Evolutionary conservation across 345 rosid species (phyloP).

Genomic region (Laguncularia racemosa): DNA sequence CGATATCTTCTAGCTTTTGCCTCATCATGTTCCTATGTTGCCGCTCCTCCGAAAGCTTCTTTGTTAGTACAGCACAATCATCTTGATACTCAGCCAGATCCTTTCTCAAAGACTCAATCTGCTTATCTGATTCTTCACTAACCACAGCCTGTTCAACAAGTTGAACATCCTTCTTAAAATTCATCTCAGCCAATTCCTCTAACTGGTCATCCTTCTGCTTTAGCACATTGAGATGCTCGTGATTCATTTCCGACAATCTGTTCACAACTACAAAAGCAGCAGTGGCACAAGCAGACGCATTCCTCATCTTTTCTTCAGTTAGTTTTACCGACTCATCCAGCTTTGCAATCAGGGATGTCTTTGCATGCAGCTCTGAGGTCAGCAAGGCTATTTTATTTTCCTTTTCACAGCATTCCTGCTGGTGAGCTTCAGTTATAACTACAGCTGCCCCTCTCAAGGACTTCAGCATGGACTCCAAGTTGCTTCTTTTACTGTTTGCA

Average conservation of each 20-base stretch:
- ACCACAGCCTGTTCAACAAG: conserved; percentile 27
- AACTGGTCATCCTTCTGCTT: conserved; percentile 42
- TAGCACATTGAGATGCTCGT: conserved; percentile 29
- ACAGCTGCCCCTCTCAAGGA: conserved; percentile 84
- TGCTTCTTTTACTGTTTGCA: conserved; percentile 54
- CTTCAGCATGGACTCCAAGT: conserved; percentile 73
- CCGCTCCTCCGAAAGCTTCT: conserved; percentile 45
- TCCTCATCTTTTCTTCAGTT: conserved; percentile 34
- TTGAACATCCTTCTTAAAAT: conserved; percentile 32
- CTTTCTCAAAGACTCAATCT: conserved; percentile 31
- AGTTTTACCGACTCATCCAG: conserved; percentile 53
- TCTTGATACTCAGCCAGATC: conserved; percentile 40
- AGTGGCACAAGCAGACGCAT: conserved; percentile 62
- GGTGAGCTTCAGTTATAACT: conserved; percentile 79
- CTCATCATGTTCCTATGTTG: conserved; percentile 34
- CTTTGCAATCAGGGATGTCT: conserved; percentile 32
- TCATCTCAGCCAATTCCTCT: conserved; percentile 30
- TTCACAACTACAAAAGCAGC: conserved; percentile 69
- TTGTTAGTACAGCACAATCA: conserved; percentile 32
- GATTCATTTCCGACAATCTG: conserved; percentile 51
- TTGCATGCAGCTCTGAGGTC: conserved; percentile 44
- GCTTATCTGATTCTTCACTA: conserved; percentile 31
- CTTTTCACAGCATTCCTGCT: conserved; percentile 68
- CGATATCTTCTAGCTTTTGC: conserved; percentile 47
- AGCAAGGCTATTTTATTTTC: conserved; percentile 50